Base-by-base conservation (phyloP, 345 rosid species). In the Bruguiera sexangula region DNA sequence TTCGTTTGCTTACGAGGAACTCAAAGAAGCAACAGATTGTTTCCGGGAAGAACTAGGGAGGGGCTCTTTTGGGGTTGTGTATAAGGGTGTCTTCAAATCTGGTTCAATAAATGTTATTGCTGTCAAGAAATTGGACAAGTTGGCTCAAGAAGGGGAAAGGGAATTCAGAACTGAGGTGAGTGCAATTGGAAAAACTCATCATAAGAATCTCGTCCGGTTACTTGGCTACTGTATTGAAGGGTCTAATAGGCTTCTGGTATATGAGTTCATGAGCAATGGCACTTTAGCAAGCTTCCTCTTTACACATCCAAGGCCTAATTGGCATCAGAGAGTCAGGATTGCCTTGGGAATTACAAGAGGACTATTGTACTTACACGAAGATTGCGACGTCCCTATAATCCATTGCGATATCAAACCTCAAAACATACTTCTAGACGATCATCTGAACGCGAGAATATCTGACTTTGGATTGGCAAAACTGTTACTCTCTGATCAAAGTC, bases 11-110 rank as follows among this genome's bases (percentile, higher is more conserved):
- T 36, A 71, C 68, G 19, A 34, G 63, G 79, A 79, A 27, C 70
- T 79, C 2, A 43, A 32, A 53, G 65, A 71, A 19, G 79, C 74
- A 20, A 79, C 80, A 24, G 53, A 60, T 26, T 63, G 69, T 48
- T 80, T 80, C 68, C 60, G 55, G 68, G 78, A 80, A 64, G 69
- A 76, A 64, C 13, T 80, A 0, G 83, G 83, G 21, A 76, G 75
- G 60, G 83, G 83, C 27, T 69, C 83, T 60, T 73, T 72, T 22
- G 83, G 78, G 18, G 64, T 70, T 26, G 83, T 76, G n/a, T 80
- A 73, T 55, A 80, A 67, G 70, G 83, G 78, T 5, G 16, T 37
- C 53, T 62, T 80, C 52, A 63, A 29, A 39, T 56, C 31, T 15
- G 54, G 22, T 66, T 62, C 73, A 36, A 32, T 62, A 57, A 50